phyloP scores from a whole-genome alignment of 768 basidiomycete genomes.

The Suillus alpinus region DNA sequence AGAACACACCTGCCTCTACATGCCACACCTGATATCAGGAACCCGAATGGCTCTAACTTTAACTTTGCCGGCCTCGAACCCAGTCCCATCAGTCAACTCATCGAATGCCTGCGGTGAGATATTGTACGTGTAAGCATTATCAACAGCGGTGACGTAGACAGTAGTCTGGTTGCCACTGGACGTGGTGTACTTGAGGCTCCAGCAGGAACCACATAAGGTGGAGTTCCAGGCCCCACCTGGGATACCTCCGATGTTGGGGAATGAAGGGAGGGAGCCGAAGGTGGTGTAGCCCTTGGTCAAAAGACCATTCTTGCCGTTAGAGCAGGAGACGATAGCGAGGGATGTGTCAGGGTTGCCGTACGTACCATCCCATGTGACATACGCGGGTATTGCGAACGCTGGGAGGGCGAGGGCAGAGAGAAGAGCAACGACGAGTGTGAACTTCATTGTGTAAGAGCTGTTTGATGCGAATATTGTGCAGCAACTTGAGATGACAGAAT shows the following conservation, averaged over 20 bases:
- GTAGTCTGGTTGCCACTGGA: neutral
- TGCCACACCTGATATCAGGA: neutral
- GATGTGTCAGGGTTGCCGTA: conserved; percentile 5
- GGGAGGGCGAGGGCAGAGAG: neutral
- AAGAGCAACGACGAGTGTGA: neutral
- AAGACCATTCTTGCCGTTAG: conserved; percentile 20
- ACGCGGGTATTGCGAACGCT: neutral
- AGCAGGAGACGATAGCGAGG: conserved; percentile 15
- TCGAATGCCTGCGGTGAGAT: conserved; percentile 4
- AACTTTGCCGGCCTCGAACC: conserved; percentile 1
- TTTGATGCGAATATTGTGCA: neutral
- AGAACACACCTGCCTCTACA: conserved; percentile 2
- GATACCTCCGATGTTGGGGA: conserved; percentile 8
- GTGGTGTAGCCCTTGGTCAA: conserved; percentile 14
- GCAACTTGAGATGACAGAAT: neutral
- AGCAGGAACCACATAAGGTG: conserved; percentile 8
- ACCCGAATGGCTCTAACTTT: conserved; percentile 4
- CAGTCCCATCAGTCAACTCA: neutral
- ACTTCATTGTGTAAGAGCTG: neutral
- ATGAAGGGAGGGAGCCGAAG: conserved; percentile 11
- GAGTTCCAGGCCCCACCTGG: conserved; percentile 8
- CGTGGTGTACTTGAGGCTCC: conserved; percentile 1
- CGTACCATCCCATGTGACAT: conserved; percentile 2
- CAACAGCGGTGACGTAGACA: conserved; percentile 7
- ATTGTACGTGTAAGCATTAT: conserved; percentile 1